A percentile compares a stretch with the other conserved stretches of the same genome.
phyloP scores from a whole-genome alignment of 768 basidiomycete genomes.

The Xanthoconium stramineum region DNA sequence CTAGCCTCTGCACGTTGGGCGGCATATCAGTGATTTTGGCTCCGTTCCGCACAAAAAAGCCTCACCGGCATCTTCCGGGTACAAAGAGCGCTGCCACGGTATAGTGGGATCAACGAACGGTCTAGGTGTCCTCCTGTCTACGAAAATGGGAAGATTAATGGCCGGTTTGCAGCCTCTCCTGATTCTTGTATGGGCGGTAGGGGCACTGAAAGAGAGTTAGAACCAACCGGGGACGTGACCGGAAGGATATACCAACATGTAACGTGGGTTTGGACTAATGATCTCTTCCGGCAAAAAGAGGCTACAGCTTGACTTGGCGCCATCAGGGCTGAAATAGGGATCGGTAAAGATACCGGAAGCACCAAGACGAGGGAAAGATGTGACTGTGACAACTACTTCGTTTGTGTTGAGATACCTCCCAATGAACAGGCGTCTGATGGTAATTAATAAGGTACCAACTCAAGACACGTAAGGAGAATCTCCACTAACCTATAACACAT shows the following conservation, averaged over 20 bases:
- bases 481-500: conserved; percentile 82
- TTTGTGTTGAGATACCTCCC: conserved; percentile 70
- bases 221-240: conserved; percentile 2
- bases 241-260: conserved; percentile 68
- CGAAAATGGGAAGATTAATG: conserved; percentile 90
- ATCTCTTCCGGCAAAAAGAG: conserved; percentile 93
- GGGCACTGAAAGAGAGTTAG: conserved; percentile 55
- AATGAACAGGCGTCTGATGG: conserved; percentile 71
- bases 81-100: conserved; percentile 77
- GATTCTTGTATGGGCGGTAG: conserved; percentile 90
- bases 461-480: neutral
- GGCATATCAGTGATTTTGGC: conserved; percentile 1
- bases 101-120: conserved; percentile 93
- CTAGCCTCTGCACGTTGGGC: conserved; percentile 63
- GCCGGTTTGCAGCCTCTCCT: conserved; percentile 89
- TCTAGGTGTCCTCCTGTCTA: conserved; percentile 80
- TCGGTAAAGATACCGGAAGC: conserved; percentile 89
- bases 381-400: conserved; percentile 89
- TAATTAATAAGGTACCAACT: conserved; percentile 3
- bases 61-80: conserved; percentile 52
- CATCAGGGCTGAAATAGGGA: conserved; percentile 71
- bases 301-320: conserved; percentile 84
- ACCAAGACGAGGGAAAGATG: conserved; percentile 90
- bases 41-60: conserved; percentile 2
- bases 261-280: conserved; percentile 94